These are phyloP conservation scores for Cyberlindnera bimundalis DNA, from an alignment of 805 yeast species.

Conservation along the genomic window DNA sequence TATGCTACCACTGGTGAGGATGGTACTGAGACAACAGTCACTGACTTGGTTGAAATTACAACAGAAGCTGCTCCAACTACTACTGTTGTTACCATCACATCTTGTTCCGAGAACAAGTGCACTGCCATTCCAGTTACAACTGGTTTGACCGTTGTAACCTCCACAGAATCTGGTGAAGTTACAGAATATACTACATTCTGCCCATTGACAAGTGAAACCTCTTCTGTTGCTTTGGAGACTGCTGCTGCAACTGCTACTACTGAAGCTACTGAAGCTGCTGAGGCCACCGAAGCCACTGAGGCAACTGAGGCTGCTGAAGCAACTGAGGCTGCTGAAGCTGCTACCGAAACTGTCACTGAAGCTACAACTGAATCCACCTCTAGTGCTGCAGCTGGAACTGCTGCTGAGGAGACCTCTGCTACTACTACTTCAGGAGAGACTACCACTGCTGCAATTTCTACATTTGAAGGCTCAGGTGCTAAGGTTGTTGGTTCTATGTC, in stretches of 20 bases:
- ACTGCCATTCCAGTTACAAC: conserved; percentile 15
- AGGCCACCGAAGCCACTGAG: conserved; percentile 11
- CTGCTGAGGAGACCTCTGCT: conserved; percentile 2
- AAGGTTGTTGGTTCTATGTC: conserved; percentile 81
- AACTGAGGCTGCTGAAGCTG: not conserved
- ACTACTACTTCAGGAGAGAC: conserved; percentile 15
- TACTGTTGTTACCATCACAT: conserved; percentile 20
- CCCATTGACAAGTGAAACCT: conserved; percentile 9
- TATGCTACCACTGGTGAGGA: conserved; percentile 8
- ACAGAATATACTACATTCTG: conserved; percentile 33
- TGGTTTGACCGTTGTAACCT: conserved; percentile 14
- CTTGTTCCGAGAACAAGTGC: conserved; percentile 14
- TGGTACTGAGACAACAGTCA: conserved; percentile 9
- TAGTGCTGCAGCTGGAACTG: conserved; percentile 18
- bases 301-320: conserved; percentile 14
- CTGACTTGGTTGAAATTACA: conserved; percentile 5
- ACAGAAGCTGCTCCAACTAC: conserved; percentile 12
- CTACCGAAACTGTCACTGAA: conserved; percentile 1
- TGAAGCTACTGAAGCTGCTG: too few relatives aligned
- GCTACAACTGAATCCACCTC: conserved; percentile 3
- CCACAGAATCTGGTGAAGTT: conserved; percentile 6
- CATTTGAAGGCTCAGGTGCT: conserved; percentile 50
- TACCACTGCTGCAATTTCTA: conserved; percentile 6
- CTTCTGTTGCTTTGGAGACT: not conserved
- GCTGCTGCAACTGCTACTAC: conserved; percentile 2